Percentiles rank a stretch among this genome's conserved stretches.
These are phyloP conservation scores for Mycosarcoma maydis DNA, from an alignment of 1,284 basidiomycete genomes.

Conservation along the genomic window DNA sequence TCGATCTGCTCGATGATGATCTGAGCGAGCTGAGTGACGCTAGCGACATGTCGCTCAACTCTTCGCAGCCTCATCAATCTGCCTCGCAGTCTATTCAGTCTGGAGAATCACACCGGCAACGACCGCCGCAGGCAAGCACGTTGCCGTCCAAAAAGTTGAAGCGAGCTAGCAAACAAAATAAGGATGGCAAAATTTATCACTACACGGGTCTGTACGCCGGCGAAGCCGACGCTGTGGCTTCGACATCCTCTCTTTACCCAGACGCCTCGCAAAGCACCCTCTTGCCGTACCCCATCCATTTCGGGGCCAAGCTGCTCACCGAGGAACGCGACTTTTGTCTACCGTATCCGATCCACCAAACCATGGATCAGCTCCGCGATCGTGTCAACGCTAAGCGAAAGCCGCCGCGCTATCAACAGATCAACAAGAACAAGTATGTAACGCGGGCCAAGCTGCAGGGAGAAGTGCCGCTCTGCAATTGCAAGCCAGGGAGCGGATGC, in stretches of 20 bases:
- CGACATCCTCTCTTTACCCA: slow-evolving; percentile 9
- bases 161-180: slow-evolving; percentile 28
- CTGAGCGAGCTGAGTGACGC: slow-evolving; percentile 32
- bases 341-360: slow-evolving; percentile 36
- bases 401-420: slow-evolving; percentile 53
- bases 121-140: slow-evolving; percentile 6
- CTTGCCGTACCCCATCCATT: slow-evolving; percentile 43
- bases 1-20: slow-evolving; percentile 32
- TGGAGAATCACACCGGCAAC: slow-evolving; percentile 5
- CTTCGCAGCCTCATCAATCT: slow-evolving; percentile 14
- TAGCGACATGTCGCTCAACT: slow-evolving; percentile 20
- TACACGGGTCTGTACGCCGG: slow-evolving; percentile 38
- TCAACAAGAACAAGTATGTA: slow-evolving; percentile 53
- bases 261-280: slow-evolving; percentile 9
- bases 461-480: slow-evolving; percentile 55
- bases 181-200: slow-evolving; percentile 34
- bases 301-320: slow-evolving; percentile 40
- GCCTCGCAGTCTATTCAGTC: slow-evolving; percentile 2
- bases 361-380: slow-evolving; percentile 41
- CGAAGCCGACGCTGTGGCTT: slow-evolving; percentile 32
- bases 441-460: slow-evolving; percentile 54
- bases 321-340: slow-evolving; percentile 52
- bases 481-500: slow-evolving; percentile 47
- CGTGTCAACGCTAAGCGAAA: slow-evolving; percentile 48
- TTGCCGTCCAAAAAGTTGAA: slow-evolving; percentile 18